Evolutionary conservation across 176 grass and related monocot genomes (phyloP).

Genomic region (Zoysia pacifica): DNA sequence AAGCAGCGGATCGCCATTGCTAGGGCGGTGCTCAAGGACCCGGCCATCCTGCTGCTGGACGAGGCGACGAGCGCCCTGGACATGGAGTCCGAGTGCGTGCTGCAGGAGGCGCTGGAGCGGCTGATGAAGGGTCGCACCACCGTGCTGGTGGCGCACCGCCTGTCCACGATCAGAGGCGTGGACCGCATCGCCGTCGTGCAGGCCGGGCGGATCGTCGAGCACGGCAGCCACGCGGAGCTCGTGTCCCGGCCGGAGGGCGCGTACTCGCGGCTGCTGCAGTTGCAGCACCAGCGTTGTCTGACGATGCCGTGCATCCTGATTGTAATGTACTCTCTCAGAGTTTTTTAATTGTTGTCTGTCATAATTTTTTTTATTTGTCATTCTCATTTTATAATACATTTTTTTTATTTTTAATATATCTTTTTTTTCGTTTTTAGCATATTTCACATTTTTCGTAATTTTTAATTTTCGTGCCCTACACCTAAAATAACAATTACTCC

Average conservation of each 20-base stretch:
- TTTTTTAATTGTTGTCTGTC: conserved; percentile 11
- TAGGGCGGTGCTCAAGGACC: conserved; percentile 87
- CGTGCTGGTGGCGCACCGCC: conserved; percentile 83
- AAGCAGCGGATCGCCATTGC: conserved; percentile 97
- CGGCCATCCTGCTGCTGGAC: conserved; percentile 81
- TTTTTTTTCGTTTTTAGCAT: too few relatives aligned
- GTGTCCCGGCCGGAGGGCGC: conserved; percentile 66
- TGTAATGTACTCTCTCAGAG: too few relatives aligned
- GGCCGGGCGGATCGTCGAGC: conserved; percentile 82
- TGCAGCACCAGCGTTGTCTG: conserved; percentile 75
- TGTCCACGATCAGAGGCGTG: conserved; percentile 88
- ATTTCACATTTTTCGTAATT: too few relatives aligned
- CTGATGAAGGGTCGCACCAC: conserved; percentile 95
- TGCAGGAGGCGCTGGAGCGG: conserved; percentile 95
- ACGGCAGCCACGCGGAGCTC: conserved; percentile 85
- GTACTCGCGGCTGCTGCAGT: conserved; percentile 81
- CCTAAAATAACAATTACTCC: too few relatives aligned
- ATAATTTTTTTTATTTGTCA: too few relatives aligned
- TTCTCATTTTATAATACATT: too few relatives aligned
- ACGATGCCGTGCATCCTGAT: conserved; percentile 34
- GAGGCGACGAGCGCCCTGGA: conserved; percentile 96
- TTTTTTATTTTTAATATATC: too few relatives aligned
- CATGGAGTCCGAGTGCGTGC: conserved; percentile 80
- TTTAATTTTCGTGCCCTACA: too few relatives aligned
- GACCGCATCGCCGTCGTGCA: conserved; percentile 93